Evolutionary conservation across 2,329 filamentous ascomycete genomes (phyloP).

Genomic region (Paracamarosporium sp.): DNA sequence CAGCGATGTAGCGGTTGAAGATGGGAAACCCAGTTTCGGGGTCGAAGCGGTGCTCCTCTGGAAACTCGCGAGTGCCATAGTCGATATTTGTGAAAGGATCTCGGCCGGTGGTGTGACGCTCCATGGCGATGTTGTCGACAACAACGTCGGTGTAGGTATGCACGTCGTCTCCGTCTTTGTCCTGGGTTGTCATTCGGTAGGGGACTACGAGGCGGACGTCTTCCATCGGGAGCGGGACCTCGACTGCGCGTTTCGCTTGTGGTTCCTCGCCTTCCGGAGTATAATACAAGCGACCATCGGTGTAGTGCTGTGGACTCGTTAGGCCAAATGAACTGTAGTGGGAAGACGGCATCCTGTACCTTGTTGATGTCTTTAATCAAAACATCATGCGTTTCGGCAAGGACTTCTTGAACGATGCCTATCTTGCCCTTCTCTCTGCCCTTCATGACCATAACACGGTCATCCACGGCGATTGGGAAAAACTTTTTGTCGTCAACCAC

Average conservation of each 20-base stretch:
- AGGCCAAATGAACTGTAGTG: not conserved
- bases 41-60: constrained; percentile 37
- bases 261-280: constrained; percentile 36
- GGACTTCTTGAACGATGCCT: constrained; percentile 69
- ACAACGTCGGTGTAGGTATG: constrained; percentile 61
- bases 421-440: constrained; percentile 86
- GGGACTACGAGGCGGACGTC: constrained; percentile 83
- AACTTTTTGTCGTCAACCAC: constrained; percentile 37
- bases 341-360: constrained; percentile 28
- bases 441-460: constrained; percentile 82
- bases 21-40: constrained; percentile 34
- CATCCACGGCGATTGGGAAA: constrained; percentile 59
- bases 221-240: constrained; percentile 69
- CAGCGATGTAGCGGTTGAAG: constrained; percentile 45
- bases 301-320: constrained; percentile 46
- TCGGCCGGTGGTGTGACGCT: constrained; percentile 39
- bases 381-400: constrained; percentile 40
- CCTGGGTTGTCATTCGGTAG: constrained; percentile 52
- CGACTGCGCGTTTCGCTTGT: constrained; percentile 54
- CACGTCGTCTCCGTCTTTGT: constrained; percentile 66
- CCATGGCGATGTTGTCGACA: constrained; percentile 39
- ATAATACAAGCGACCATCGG: constrained; percentile 47
- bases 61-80: constrained; percentile 32
- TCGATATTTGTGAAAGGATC: constrained; percentile 39
- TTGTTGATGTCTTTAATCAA: constrained; percentile 49